Evolutionary conservation across 2,329 filamentous ascomycete species (phyloP).

Genomic region (Fusarium brachygibbosum): DNA sequence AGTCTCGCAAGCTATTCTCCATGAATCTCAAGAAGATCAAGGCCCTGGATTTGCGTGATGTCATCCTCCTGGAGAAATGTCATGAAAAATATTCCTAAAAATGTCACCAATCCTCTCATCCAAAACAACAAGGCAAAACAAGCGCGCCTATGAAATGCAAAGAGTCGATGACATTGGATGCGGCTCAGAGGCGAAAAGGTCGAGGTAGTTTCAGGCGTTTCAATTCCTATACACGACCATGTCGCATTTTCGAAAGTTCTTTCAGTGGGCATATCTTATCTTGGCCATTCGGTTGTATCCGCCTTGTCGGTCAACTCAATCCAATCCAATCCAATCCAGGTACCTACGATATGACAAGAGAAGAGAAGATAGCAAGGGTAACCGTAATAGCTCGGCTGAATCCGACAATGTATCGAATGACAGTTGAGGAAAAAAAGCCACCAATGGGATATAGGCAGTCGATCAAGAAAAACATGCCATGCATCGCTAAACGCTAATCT

Average conservation of each 20-base stretch:
- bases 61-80: not conserved
- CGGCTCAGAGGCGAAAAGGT: conserved; percentile 1
- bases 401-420: conserved; percentile 15
- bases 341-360: too few relatives aligned
- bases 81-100: not conserved
- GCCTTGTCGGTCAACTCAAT: conserved; percentile 7
- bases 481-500: conserved; percentile 15
- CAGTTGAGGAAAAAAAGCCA: not conserved
- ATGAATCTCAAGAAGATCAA: not conserved
- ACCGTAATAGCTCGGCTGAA: conserved; percentile 12
- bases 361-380: not conserved
- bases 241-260: conserved; percentile 21
- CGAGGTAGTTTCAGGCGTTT: conserved; percentile 24
- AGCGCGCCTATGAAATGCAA: conserved; percentile 12
- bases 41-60: not conserved
- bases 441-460: not conserved
- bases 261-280: conserved; percentile 20
- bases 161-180: not conserved
- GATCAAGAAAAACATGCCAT: not conserved
- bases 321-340: too few relatives aligned
- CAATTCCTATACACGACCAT: conserved; percentile 20
- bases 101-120: not conserved
- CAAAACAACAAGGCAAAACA: conserved; percentile 1
- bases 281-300: conserved; percentile 17
- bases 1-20: too few relatives aligned